A percentile compares a stretch with the other conserved stretches of the same genome.
phyloP scores from a whole-genome alignment of 2,329 filamentous ascomycete species.

The Graphilbum ipis-grandicollis region DNA sequence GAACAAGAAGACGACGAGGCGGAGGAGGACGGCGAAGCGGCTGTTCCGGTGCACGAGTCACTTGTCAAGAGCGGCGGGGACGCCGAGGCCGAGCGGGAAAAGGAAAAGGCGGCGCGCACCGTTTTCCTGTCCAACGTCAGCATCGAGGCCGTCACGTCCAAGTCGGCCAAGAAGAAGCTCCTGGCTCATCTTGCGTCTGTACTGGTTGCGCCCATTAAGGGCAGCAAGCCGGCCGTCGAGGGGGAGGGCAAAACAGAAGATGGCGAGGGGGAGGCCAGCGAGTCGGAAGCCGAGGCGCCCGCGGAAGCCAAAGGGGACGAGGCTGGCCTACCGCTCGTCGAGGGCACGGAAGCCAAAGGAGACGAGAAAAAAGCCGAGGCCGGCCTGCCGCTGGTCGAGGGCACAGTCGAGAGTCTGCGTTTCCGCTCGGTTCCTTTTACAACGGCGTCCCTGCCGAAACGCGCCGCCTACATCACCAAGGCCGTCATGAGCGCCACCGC shows the following conservation, averaged over 20 bases:
- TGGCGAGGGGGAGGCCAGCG: constrained; percentile 17
- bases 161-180: constrained; percentile 61
- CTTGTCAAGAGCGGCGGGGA: constrained; percentile 22
- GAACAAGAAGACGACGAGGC: constrained; percentile 13
- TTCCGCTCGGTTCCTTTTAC: constrained; percentile 89
- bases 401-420: constrained; percentile 61
- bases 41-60: constrained; percentile 38
- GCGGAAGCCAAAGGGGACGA: constrained; percentile 71
- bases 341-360: constrained; percentile 53
- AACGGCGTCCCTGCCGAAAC: constrained; percentile 62
- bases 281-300: constrained; percentile 18
- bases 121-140: constrained; percentile 90
- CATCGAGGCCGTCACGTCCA: constrained; percentile 63
- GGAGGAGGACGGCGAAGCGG: constrained; percentile 13
- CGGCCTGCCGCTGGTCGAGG: constrained; percentile 49
- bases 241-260: constrained; percentile 1
- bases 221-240: no score
- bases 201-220: constrained; percentile 27
- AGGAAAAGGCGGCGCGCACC: constrained; percentile 63
- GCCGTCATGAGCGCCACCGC: constrained; percentile 83
- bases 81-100: constrained; percentile 14
- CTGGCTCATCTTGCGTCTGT: constrained; percentile 64
- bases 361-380: constrained; percentile 33
- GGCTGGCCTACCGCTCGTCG: no score
- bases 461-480: constrained; percentile 85